Base-by-base conservation (phyloP, 2,329 filamentous ascomycete genomes). In the Clarireedia sp. region DNA sequence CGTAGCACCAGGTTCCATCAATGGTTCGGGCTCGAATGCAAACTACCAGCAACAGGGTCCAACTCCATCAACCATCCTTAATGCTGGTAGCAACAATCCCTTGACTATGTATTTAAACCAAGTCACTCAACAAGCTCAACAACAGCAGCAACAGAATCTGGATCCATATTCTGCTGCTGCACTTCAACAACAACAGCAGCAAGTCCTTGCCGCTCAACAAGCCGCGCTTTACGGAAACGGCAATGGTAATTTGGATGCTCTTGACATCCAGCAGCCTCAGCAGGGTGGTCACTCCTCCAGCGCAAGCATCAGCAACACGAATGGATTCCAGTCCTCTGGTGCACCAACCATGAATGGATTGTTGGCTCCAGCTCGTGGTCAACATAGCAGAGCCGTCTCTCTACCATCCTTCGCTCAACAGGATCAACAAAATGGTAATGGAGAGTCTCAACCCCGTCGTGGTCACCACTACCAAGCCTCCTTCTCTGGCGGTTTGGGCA, bases 101-200 rank as follows among this genome's bases (percentile, higher is more conserved):
- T 72, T 97, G 70, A 96, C 91, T 23, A 84, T 96, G 82, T 97
- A 96, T 69, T 79, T 96, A 57, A 92, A 85, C 71, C 90, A 95
- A 67, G 82, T 92, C 26, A 85, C 84, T 21, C 81, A 86, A 59
- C 83, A 87, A 66, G 80, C 82, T 16, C 86, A 89, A 48, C 87
- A 91, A 62, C 87, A 90, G 59, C 66, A 68, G 37, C 65, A 75
- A 55, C 70, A 70, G 53, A 69, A 74, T 46, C 71, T 75, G 56
- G 73, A 75, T 41, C 71, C 73, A 4, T 72, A 72, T 59, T 69
- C 68, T 7, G 69, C 72, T 43, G 70, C 67, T 17, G 64, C 65
- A 17, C 62, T 68, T 19, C 78, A 79, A 58, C 78, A 86, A 33
- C 85, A 89, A 62, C 85, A 90, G 61, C 82, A 87, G 53, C 82